A percentile compares a stretch with the other conserved stretches of the same genome.
Evolutionary conservation across 805 yeast genomes (phyloP).

Genomic region (Metschnikowia colocasiae): DNA sequence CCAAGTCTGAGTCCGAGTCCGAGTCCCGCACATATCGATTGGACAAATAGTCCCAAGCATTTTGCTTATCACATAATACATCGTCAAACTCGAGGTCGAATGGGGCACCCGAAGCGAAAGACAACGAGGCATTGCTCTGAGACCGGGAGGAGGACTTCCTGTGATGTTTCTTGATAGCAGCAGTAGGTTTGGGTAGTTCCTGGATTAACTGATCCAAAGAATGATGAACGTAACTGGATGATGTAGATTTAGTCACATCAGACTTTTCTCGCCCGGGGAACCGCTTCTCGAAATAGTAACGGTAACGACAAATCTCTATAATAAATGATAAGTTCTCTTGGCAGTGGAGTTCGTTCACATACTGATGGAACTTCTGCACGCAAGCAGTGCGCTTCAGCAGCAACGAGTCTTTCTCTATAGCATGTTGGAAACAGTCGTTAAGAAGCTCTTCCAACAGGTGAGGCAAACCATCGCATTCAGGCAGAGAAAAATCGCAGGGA

Average conservation of each 20-base stretch:
- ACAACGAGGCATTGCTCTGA: slow-evolving; percentile 8
- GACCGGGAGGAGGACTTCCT: slow-evolving; percentile 7
- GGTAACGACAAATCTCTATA: slow-evolving; percentile 44
- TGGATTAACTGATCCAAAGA: slow-evolving; percentile 15
- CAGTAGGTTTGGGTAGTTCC: slow-evolving; percentile 14
- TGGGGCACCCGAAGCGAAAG: slow-evolving; percentile 11
- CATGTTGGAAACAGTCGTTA: slow-evolving; percentile 29
- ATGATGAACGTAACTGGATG: slow-evolving; percentile 12
- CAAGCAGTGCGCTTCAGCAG: slow-evolving; percentile 13
- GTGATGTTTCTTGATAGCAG: slow-evolving; percentile 6
- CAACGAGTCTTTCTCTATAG: slow-evolving; percentile 20
- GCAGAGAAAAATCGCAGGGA: not conserved
- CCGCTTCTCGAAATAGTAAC: slow-evolving; percentile 36
- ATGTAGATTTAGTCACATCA: not conserved
- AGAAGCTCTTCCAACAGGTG: slow-evolving; percentile 28
- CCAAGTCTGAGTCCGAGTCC: slow-evolving; percentile 8
- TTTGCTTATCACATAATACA: slow-evolving; percentile 15
- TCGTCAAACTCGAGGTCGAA: slow-evolving; percentile 24
- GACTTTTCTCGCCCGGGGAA: slow-evolving; percentile 12
- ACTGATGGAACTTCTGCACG: slow-evolving; percentile 30
- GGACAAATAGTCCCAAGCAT: slow-evolving; percentile 22
- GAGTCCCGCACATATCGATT: slow-evolving; percentile 13
- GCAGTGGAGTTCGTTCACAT: slow-evolving; percentile 39
- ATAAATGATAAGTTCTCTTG: slow-evolving; percentile 45
- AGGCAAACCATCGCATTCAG: slow-evolving; percentile 8